Conservation (phyloP, 2,329 filamentous ascomycete species). For the Pseudogymnoascus sp. region DNA sequence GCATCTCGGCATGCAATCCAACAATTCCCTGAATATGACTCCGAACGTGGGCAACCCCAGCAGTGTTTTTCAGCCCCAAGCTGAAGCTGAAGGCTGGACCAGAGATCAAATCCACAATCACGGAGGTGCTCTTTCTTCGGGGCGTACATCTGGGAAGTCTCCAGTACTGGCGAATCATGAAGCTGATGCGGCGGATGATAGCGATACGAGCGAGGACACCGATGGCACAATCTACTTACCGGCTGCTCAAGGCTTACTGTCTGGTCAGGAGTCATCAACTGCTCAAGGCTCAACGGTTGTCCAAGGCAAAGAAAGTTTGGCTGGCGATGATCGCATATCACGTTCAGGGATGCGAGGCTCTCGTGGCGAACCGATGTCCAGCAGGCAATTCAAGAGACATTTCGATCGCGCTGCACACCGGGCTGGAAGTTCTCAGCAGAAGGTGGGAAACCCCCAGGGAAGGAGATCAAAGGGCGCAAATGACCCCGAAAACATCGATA, state of each 20-base stretch:
- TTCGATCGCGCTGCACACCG: not conserved
- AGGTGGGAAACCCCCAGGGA: not conserved
- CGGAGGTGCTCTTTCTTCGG: not conserved
- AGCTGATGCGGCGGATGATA: not conserved
- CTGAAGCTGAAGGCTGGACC: not conserved
- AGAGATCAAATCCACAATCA: not conserved
- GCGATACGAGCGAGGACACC: not conserved
- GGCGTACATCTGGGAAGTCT: not conserved
- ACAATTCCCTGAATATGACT: not conserved
- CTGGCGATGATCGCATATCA: not conserved
- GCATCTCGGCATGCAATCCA: not conserved
- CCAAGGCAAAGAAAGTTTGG: not conserved
- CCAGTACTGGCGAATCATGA: too few species aligned
- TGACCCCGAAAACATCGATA: constrained; percentile 27
- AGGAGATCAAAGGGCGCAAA: constrained; percentile 18
- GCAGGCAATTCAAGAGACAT: not conserved
- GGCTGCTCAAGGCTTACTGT: not conserved
- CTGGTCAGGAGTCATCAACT: not conserved
- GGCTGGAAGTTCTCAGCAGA: not conserved
- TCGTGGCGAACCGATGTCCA: not conserved
- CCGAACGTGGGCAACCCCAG: not conserved
- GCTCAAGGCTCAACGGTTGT: not conserved
- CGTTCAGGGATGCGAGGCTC: not conserved
- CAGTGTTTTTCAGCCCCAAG: not conserved
- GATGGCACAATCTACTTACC: not conserved